phyloP scores from a whole-genome alignment of 2,329 filamentous ascomycete species.

The Cryphonectria nitschkei region DNA sequence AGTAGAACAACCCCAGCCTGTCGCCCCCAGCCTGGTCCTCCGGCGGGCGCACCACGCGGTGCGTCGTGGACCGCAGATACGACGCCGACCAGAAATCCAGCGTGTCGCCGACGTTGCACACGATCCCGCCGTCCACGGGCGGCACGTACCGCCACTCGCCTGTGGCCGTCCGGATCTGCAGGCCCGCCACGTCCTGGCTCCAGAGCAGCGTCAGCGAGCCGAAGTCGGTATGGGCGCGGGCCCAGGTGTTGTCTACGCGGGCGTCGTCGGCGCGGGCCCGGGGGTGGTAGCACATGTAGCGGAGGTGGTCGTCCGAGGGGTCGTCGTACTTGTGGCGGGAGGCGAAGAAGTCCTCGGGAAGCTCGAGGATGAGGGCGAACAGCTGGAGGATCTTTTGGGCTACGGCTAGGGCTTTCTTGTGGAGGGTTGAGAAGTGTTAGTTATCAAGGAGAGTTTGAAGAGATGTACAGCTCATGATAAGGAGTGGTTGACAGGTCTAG shows the following conservation, averaged over 20 bases:
- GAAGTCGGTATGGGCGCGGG: constrained; percentile 52
- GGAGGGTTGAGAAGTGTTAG: constrained; percentile 32
- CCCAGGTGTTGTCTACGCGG: constrained; percentile 34
- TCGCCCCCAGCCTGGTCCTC: constrained; percentile 39
- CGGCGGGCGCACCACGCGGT: constrained; percentile 41
- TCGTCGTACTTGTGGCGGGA: constrained; percentile 55
- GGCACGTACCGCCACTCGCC: constrained; percentile 50
- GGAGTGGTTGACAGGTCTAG: too few relatives aligned
- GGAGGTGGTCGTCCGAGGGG: constrained; percentile 56
- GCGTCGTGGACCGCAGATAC: constrained; percentile 41
- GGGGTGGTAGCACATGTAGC: constrained; percentile 58
- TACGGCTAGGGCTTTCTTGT: constrained; percentile 38
- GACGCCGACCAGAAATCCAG: constrained; percentile 38
- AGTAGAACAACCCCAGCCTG: constrained; percentile 43
- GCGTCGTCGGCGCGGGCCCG: constrained; percentile 46
- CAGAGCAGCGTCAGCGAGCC: constrained; percentile 58
- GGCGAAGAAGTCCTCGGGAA: constrained; percentile 57
- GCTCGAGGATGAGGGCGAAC: constrained; percentile 54
- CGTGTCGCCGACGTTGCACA: constrained; percentile 46
- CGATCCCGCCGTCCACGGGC: constrained; percentile 48
- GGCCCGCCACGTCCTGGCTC: constrained; percentile 55
- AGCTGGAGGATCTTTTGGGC: constrained; percentile 36
- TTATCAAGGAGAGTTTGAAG: constrained; percentile 1
- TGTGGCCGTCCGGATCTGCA: constrained; percentile 48
- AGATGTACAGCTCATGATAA: constrained; percentile 42